Percentiles rank a stretch among this genome's conserved stretches.
Evolutionary conservation across 1,284 basidiomycete species (phyloP).

Genomic region (Irpex sp.): DNA sequence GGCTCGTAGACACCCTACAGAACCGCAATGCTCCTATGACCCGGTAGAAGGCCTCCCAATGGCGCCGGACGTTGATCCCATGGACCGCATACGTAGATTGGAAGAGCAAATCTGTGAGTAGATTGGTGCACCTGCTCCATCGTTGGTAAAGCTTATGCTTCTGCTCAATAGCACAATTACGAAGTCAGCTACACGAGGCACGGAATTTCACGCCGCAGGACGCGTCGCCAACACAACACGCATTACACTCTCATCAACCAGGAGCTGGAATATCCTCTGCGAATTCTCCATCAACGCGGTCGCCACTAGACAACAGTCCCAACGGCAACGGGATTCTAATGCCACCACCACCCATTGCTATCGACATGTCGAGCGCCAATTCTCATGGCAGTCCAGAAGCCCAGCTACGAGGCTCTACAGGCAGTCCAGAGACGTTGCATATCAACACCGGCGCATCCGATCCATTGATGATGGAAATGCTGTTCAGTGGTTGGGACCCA

Average conservation of each 20-base stretch:
- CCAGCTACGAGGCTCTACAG: constrained; percentile 43
- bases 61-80: constrained; percentile 68
- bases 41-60: constrained; percentile 76
- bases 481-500: constrained; percentile 77
- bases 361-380: constrained; percentile 38
- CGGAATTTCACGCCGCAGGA: constrained; percentile 36
- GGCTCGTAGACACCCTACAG: constrained; percentile 63
- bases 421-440: constrained; percentile 45
- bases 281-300: constrained; percentile 14
- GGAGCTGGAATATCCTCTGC: constrained; percentile 20
- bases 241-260: constrained; percentile 17
- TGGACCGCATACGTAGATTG: constrained; percentile 70
- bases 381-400: constrained; percentile 40
- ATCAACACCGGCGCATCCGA: constrained; percentile 24
- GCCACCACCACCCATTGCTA: constrained; percentile 37
- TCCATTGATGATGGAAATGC: constrained; percentile 57
- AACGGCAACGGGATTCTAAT: constrained; percentile 34
- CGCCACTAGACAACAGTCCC: constrained; percentile 24
- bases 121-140: constrained; percentile 1
- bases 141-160: background rate
- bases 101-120: constrained; percentile 71
- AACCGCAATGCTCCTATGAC: constrained; percentile 80
- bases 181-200: constrained; percentile 56
- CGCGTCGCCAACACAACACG: constrained; percentile 35
- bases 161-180: constrained; percentile 52